Conservation (phyloP, 306 rosid genomes). For the Gastrolobium villosum region DNA sequence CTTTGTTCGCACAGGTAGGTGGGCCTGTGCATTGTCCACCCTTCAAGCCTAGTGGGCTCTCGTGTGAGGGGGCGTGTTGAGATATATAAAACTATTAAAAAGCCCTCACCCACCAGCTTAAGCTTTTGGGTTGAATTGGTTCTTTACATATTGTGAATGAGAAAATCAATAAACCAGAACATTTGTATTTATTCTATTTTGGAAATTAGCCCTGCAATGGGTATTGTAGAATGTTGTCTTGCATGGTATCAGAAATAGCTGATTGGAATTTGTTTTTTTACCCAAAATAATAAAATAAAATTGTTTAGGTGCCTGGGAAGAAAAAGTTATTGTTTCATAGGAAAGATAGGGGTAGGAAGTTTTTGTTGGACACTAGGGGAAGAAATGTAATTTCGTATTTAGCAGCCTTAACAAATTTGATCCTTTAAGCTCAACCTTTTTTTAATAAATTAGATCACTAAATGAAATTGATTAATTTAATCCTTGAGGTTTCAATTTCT, state of each 20-base stretch:
- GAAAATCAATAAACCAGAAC: constrained; percentile 26
- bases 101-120: too few relatives aligned
- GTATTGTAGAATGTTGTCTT: constrained; percentile 22
- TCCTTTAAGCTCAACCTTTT: background rate
- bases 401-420: constrained; percentile 14
- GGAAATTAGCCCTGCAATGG: constrained; percentile 15
- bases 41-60: too few relatives aligned
- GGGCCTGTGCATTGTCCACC: too few relatives aligned
- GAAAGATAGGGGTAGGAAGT: constrained; percentile 24
- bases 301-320: constrained; percentile 7
- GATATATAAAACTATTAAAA: too few relatives aligned
- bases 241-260: constrained; percentile 14
- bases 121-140: too few relatives aligned
- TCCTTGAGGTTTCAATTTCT: background rate
- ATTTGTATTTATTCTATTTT: constrained; percentile 27
- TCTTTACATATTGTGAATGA: background rate
- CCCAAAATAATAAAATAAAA: background rate
- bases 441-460: background rate
- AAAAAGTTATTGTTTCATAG: background rate
- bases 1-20: too few relatives aligned
- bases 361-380: too few relatives aligned
- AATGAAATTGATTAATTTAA: constrained; percentile 21
- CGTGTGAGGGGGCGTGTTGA: too few relatives aligned
- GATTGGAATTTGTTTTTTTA: constrained; percentile 5
- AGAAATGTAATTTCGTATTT: background rate